phyloP scores from a whole-genome alignment of 495 filamentous ascomycete genomes.

The Astrothelium subdiscretum region DNA sequence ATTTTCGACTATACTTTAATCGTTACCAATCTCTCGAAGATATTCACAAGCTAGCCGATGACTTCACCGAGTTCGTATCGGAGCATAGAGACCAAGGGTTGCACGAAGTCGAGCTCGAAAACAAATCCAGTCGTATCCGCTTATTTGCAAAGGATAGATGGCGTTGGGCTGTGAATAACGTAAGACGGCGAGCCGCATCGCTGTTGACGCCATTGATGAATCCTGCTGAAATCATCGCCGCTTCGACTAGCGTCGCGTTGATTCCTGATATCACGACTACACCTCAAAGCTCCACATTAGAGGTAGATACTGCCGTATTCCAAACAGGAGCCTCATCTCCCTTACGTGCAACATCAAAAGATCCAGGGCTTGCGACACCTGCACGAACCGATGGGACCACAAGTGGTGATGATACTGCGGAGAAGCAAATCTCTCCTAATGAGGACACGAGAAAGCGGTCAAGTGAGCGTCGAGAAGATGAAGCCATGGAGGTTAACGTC shows the following conservation, averaged over 20 bases:
- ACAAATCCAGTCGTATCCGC: slow-evolving; percentile 1
- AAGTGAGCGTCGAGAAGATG: background rate
- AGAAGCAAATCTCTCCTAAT: background rate
- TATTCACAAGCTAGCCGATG: background rate
- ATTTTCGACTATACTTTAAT: slow-evolving; percentile 1
- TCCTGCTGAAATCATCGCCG: background rate
- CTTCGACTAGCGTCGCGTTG: background rate
- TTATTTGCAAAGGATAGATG: background rate
- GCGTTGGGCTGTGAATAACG: background rate
- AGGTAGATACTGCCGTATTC: background rate
- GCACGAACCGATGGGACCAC: background rate
- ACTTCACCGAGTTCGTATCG: background rate
- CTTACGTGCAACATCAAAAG: background rate
- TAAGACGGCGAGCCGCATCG: background rate
- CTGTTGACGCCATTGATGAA: background rate
- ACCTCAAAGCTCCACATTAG: background rate
- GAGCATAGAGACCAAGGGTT: slow-evolving; percentile 2
- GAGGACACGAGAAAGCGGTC: background rate
- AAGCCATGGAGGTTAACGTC: background rate
- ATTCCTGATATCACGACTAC: background rate
- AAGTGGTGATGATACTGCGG: background rate
- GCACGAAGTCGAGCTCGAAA: slow-evolving; percentile 1
- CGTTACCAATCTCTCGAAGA: slow-evolving; percentile 1
- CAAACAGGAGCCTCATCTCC: background rate
- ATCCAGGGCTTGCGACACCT: background rate